Base-by-base conservation (phyloP, 2,329 filamentous ascomycete genomes). In the Fusarium redolens region DNA sequence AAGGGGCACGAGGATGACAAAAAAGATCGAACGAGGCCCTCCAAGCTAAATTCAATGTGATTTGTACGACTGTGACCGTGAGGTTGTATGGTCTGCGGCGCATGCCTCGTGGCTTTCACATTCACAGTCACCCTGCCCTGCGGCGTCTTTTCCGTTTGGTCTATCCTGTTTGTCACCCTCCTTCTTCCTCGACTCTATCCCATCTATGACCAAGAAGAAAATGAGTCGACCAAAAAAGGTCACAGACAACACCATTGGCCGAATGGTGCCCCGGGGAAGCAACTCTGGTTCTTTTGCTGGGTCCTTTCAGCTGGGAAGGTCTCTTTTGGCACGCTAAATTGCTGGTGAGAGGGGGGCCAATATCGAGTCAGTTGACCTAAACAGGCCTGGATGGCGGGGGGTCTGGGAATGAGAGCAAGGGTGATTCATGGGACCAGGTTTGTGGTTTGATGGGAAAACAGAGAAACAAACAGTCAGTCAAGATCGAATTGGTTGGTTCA, bases 321-420 rank as follows among this genome's bases (percentile, higher is more conserved):
- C 64, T 71, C 57, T 63, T 63, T 73, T 58, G 35, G 18, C 33
- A 51, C 66, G 67, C 71, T 74, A 73, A 70, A 63, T 40, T 59
- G 17, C 31, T 73, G 59, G 59, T 51, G 48, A 72, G 67, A 61
- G 52, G 60, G 60, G 65, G 58, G 30, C 57, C 45, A 71, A 68
- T 66, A 61, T 75, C 65, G 75, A 73, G 75, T 74, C 74, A 75
- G 71, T 77, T 61, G 65, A 74, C 56, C 68, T 58, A 67, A 65
- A 69, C 58, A 75, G 57, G 64, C 57, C 69, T 67, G 50, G 59
- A 65, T 52, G 64, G 45, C 58, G 52, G 62, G 62, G 61, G 73
- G 43, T 62, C 33, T 33, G 65, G 47, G 48, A 45, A 55, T 43
- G 54, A 30, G 40, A 55, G 44, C 56, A 33, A 68, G 64, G 60